Evolutionary conservation across 2,329 filamentous ascomycete species (phyloP), one percentile per base, ranked within the genome.

Genomic region (Claviceps cyperi): DNA sequence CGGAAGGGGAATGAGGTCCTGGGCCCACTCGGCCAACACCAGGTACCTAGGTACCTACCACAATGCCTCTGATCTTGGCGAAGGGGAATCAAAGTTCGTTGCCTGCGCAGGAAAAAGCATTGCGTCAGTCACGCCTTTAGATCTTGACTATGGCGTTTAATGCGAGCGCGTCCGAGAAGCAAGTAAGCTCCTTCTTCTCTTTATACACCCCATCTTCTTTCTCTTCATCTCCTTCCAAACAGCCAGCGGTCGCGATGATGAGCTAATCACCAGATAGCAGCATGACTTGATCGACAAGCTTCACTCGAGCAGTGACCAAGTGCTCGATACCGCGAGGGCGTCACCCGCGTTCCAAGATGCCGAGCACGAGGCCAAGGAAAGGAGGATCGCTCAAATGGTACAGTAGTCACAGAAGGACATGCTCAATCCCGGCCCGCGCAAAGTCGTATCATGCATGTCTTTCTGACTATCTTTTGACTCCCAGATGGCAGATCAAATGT

Each of bases 401-500:
- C 17, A 56, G 28, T 24, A 14, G 9, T 8, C n/a, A 5, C 9
- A 15, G 24, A 44, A n/a, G 17, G 43, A 24, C 8, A 7, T 38
- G 17, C 15, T 28, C 14, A 19, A 17, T 15, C 14, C 21, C 9
- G 9, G 9, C 28, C 28, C 28, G 28, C 28, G 28, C 28, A 32
- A 32, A 32, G 9, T 32, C 28, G 9, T 32, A 28, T n/a, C n/a
- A n/a, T n/a, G n/a, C n/a, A n/a, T 28, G 28, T 3, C 28, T 11
- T 32, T 8, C 28, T 32, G 28, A 32, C 28, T 32, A 32, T 32
- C 11, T 11, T 11, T 11, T 32, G 28, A 4, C 28, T 9, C 7
- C 3, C 50, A 69, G 66, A 62, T 69, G 55, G 57, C 81, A 57
- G 78, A 85, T 67, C 94, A 97, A 65, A 83, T 84, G 56, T 86